Base-by-base conservation (phyloP, 352 stramenopile genomes). In the Pythium oligandrum region DNA sequence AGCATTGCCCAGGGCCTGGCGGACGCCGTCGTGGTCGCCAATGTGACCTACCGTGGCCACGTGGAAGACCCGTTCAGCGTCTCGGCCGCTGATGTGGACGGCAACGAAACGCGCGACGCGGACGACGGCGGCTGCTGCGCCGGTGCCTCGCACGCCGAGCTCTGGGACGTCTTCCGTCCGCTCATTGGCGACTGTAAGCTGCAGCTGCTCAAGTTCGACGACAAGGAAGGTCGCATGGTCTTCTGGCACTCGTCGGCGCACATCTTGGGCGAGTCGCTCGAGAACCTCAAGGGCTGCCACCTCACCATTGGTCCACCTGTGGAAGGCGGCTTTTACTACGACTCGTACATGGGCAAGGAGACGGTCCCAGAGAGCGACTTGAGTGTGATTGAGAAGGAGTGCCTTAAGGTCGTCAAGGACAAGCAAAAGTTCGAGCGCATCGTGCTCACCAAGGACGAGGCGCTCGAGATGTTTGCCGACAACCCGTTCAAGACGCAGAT, bases 401-500 rank as follows among this genome's bases (percentile, higher is more conserved):
- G 97, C 34, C 61, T 56, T 17, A 96, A 97, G 64, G 88, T 98
- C 59, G 80, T 96, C 61, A 99, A 99, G 80, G 64, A 92, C 55
- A 99, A 99, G 74, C 96, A 99, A 74, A 90, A 94, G 53, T 99
- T 99, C 67, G 93, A 99, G 70, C 88, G 97, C 42, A 86, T 99
- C 58, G 93, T 99, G 53, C 75, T 99, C 42, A 99, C 96, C 35
- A 99, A 99, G 74, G 95, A 98, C 36, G 94, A 99, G 69, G 96
- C 96, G 5, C 79, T 99, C 37, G 90, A 99, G 64, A 89, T 99
- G 70, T 99, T 99, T 79, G 79, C 83, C 2, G 93, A 99, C 71
- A 99, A 99, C 68, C 93, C 97, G 6, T 99, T 99, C 79, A 99
- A 99, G 83, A 84, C 83, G 61, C 79, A 96, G 68, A 87, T 99